Conservation (phyloP, 352 stramenopile genomes). For the Pythium apleroticum region DNA sequence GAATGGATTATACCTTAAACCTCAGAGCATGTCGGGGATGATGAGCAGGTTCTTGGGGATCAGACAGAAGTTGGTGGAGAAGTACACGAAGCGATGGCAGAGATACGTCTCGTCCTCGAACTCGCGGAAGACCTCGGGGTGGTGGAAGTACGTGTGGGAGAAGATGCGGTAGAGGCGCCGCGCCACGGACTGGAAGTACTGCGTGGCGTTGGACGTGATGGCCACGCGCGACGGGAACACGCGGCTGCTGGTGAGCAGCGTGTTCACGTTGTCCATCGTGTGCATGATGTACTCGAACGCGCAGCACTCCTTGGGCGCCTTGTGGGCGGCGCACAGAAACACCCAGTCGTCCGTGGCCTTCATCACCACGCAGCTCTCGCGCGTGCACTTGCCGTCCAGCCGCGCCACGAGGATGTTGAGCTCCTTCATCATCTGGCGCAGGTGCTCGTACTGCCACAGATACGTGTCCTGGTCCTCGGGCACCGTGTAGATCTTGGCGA, state of each 20-base stretch:
- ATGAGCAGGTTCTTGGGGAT: slow-evolving; percentile 85
- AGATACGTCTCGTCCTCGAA: slow-evolving; percentile 75
- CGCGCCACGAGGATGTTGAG: slow-evolving; percentile 73
- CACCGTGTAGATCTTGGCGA: slow-evolving; percentile 69
- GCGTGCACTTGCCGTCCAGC: slow-evolving; percentile 67
- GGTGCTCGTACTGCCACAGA: slow-evolving; percentile 85
- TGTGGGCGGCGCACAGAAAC: slow-evolving; percentile 83
- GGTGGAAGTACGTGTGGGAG: slow-evolving; percentile 84
- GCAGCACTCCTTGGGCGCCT: slow-evolving; percentile 78
- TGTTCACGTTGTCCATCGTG: slow-evolving; percentile 88
- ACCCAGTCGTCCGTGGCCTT: slow-evolving; percentile 88
- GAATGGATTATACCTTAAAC: slow-evolving; percentile 9
- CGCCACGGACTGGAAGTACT: slow-evolving; percentile 87
- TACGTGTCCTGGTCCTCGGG: slow-evolving; percentile 82
- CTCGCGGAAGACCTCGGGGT: slow-evolving; percentile 69
- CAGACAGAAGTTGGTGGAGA: slow-evolving; percentile 72
- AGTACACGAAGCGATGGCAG: slow-evolving; percentile 86
- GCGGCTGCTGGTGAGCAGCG: slow-evolving; percentile 76
- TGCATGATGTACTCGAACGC: slow-evolving; percentile 87
- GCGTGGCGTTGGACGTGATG: slow-evolving; percentile 75
- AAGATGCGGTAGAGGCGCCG: slow-evolving; percentile 83
- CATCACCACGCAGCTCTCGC: slow-evolving; percentile 72
- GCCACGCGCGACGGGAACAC: slow-evolving; percentile 78
- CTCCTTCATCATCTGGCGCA: slow-evolving; percentile 84
- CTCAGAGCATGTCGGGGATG: slow-evolving; percentile 64